Evolutionary conservation across 1,284 basidiomycete genomes (phyloP).

Genomic region (Pseudozyma sp.): DNA sequence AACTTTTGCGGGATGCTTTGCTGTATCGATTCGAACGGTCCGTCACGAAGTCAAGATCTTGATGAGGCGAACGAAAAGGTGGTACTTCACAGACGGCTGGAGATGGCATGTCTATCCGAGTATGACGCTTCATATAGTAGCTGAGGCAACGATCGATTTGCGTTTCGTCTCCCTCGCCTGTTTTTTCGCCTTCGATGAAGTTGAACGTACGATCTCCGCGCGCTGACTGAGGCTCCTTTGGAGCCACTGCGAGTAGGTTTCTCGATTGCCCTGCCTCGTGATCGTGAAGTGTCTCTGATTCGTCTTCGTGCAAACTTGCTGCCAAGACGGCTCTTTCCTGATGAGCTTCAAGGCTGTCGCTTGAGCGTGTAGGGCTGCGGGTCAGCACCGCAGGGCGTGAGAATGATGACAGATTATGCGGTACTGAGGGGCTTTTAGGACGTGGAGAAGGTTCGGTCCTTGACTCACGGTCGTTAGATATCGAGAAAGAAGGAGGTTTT

Average conservation of each 20-base stretch:
- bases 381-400: too few relatives aligned
- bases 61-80: neutral
- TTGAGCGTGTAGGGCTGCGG: too few relatives aligned
- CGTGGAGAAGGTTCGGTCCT: neutral
- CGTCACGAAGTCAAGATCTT: neutral
- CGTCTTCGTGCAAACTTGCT: neutral
- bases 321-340: neutral
- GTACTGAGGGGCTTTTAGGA: too few relatives aligned
- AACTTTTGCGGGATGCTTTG: slow-evolving; percentile 6
- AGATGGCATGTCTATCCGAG: neutral
- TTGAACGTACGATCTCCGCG: neutral
- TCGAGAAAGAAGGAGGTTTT: too few relatives aligned
- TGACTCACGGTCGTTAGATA: neutral
- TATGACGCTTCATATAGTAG: slow-evolving; percentile 40
- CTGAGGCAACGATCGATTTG: slow-evolving; percentile 46
- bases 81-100: neutral
- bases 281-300: neutral
- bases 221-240: too few relatives aligned
- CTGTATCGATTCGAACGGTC: neutral
- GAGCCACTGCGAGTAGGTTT: neutral
- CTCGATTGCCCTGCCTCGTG: neutral
- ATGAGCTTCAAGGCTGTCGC: too few relatives aligned
- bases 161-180: slow-evolving; percentile 14
- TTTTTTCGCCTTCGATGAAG: slow-evolving; percentile 7
- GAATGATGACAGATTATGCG: too few relatives aligned